Percentiles rank a stretch among this genome's conserved stretches.
phyloP scores from a whole-genome alignment of 2,329 filamentous ascomycete species.

The Leptographium galeiforme region DNA sequence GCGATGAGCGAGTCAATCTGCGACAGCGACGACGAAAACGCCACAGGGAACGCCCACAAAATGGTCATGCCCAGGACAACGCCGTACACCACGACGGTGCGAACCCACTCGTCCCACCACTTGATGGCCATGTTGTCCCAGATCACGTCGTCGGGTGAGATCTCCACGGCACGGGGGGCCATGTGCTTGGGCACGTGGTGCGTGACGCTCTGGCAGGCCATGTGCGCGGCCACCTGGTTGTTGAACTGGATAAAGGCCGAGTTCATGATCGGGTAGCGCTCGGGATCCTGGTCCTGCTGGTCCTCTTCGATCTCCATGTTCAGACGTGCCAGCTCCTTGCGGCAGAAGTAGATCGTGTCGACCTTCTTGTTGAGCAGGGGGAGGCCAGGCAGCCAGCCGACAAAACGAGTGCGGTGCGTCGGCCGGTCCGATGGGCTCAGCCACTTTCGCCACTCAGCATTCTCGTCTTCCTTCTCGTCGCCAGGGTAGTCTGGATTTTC shows the following conservation, averaged over 20 bases:
- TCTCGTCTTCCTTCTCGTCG: slow-evolving; percentile 46
- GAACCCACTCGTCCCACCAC: slow-evolving; percentile 84
- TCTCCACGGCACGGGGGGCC: slow-evolving; percentile 84
- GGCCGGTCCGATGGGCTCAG: slow-evolving; percentile 71
- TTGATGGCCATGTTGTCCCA: slow-evolving; percentile 96
- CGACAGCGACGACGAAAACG: slow-evolving; percentile 71
- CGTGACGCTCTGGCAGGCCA: slow-evolving; percentile 87
- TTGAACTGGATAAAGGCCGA: slow-evolving; percentile 99
- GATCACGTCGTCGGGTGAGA: slow-evolving; percentile 80
- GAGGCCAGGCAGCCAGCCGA: slow-evolving; percentile 64
- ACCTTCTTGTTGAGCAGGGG: slow-evolving; percentile 78
- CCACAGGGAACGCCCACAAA: slow-evolving; percentile 82
- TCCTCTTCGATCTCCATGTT: slow-evolving; percentile 89
- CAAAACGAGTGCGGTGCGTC: slow-evolving; percentile 61
- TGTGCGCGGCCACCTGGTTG: slow-evolving; percentile 90
- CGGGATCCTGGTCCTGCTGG: slow-evolving; percentile 67
- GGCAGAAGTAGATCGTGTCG: slow-evolving; percentile 86
- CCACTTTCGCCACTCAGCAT: slow-evolving; percentile 70
- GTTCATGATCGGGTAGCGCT: slow-evolving; percentile 83
- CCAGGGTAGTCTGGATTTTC: slow-evolving; percentile 48
- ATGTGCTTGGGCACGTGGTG: slow-evolving; percentile 90
- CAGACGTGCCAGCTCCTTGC: slow-evolving; percentile 70
- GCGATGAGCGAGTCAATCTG: slow-evolving; percentile 60
- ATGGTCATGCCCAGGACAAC: slow-evolving; percentile 65
- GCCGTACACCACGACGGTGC: slow-evolving; percentile 50